phyloP scores from a whole-genome alignment of 192 early-diverging fungal genomes.

The Chytriomyces sp. region DNA sequence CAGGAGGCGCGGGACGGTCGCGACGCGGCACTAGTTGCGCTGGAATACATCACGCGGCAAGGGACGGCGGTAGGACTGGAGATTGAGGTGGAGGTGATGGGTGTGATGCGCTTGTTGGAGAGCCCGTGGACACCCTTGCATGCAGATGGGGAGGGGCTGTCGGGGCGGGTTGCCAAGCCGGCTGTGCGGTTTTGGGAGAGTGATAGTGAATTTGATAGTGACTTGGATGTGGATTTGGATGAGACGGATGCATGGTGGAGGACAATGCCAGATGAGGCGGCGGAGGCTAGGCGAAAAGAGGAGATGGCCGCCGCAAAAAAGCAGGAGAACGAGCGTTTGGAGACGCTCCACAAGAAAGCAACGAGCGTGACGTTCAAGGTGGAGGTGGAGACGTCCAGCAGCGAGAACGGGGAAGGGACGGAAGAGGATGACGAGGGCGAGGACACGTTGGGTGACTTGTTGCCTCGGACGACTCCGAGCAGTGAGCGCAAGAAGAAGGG shows the following conservation, averaged over 20 bases:
- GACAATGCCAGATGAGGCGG: not conserved
- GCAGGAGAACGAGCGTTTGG: not conserved
- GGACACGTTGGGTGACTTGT: not conserved
- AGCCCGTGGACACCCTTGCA: slow-evolving; percentile 35
- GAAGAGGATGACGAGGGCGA: not conserved
- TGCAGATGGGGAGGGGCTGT: slow-evolving; percentile 26
- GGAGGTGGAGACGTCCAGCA: not conserved
- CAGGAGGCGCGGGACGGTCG: slow-evolving; percentile 18
- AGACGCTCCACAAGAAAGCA: not conserved
- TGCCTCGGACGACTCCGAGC: not conserved
- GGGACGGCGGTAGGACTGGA: slow-evolving; percentile 38
- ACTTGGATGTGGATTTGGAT: slow-evolving; percentile 40
- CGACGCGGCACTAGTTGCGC: slow-evolving; percentile 29
- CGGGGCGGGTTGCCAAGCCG: slow-evolving; percentile 13
- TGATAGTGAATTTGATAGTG: slow-evolving; percentile 57
- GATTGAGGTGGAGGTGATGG: slow-evolving; percentile 48
- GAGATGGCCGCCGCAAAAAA: not conserved
- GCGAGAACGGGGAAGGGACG: not conserved
- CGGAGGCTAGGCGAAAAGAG: not conserved
- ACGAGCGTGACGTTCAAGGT: not conserved
- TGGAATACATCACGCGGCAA: slow-evolving; percentile 42
- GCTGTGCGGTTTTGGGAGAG: slow-evolving; percentile 45
- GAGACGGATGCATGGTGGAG: slow-evolving; percentile 26
- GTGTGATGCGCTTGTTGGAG: slow-evolving; percentile 42
- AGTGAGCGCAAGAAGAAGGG: not conserved